These are phyloP conservation scores for Boletus reticulatus DNA, from an alignment of 768 basidiomycete genomes.

Conservation along the genomic window DNA sequence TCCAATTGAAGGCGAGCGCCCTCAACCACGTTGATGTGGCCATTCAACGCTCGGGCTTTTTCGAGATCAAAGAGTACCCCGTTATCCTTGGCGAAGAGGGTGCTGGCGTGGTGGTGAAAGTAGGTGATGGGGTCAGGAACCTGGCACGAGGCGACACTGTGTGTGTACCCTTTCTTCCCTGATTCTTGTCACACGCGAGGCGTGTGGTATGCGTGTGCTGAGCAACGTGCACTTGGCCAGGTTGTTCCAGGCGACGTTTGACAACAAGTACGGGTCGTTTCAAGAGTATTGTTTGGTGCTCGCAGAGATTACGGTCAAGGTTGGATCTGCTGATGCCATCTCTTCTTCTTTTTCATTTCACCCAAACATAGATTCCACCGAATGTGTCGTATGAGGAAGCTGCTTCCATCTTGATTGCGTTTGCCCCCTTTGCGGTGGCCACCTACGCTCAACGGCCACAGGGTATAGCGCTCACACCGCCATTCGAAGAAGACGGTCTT, in stretches of 20 bases:
- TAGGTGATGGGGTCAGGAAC: constrained; percentile 35
- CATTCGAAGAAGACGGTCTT: constrained; percentile 26
- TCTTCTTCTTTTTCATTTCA: background rate
- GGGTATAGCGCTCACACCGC: constrained; percentile 28
- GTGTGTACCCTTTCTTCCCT: background rate
- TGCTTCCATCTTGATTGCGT: constrained; percentile 32
- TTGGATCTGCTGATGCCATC: background rate
- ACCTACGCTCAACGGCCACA: constrained; percentile 28
- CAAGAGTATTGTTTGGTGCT: constrained; percentile 23
- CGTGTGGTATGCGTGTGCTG: background rate
- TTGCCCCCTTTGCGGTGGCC: constrained; percentile 33
- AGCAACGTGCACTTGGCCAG: background rate
- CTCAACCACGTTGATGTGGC: constrained; percentile 43
- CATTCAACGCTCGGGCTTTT: background rate
- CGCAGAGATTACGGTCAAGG: constrained; percentile 15
- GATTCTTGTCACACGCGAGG: too few species aligned
- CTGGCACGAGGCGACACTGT: constrained; percentile 35
- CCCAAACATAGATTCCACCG: constrained; percentile 27
- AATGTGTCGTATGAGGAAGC: constrained; percentile 37
- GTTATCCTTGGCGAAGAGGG: constrained; percentile 34
- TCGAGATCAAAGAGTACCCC: constrained; percentile 32
- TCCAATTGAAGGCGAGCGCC: constrained; percentile 39
- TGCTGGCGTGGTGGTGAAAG: constrained; percentile 35
- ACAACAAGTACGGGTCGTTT: constrained; percentile 11
- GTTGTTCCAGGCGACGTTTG: constrained; percentile 6